Base-by-base conservation (phyloP, 208 protist species). In the Wallacemonas sp. region DNA sequence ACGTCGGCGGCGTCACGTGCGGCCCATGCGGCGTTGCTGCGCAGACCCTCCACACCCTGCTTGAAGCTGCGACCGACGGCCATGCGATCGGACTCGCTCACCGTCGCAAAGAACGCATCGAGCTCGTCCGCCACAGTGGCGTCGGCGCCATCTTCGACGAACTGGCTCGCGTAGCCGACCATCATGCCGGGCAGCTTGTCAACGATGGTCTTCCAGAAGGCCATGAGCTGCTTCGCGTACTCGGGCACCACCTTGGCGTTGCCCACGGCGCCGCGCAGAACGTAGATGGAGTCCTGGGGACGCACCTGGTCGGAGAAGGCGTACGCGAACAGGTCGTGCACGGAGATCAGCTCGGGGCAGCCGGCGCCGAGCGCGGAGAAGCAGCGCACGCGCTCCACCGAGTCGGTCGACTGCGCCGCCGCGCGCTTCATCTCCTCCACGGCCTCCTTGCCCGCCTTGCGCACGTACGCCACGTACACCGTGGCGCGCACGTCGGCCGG, bases 271-370 rank as follows among this genome's bases (percentile, higher is more conserved):
- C 69, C 72, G n/a, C 46, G 39, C 61, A 95, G 54, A 18, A 95
- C 46, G 45, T 76, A 84, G 11, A 80, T 31, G 54, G 82, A 57
- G 67, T 92, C 89, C 65, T 91, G 85, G 16, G 71, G 70, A 29
- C 74, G 79, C 32, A 91, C 79, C 46, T 82, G 82, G 52, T 83
- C 82, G n/a, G 86, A 91, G n/a, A 94, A 71, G 28, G 76, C 67
- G 52, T 74, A 92, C 5, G 84, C 67, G 45, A 94, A 78, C 12
- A 89, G 33, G 1, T 80, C 78, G 16, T 38, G 23, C 31, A 92
- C 77, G 14, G 70, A 67, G 20, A 52, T 67, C 7, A 67, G 49
- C 36, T 64, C 63, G 25, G 73, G 66, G 39, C 75, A 49, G 44
- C 44, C 68, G 7, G 75, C 76, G 8, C 76, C 74, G 31, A 94